These are phyloP conservation scores for Forsythia viridissima DNA, from an alignment of 257 asterid species.

Conservation along the genomic window DNA sequence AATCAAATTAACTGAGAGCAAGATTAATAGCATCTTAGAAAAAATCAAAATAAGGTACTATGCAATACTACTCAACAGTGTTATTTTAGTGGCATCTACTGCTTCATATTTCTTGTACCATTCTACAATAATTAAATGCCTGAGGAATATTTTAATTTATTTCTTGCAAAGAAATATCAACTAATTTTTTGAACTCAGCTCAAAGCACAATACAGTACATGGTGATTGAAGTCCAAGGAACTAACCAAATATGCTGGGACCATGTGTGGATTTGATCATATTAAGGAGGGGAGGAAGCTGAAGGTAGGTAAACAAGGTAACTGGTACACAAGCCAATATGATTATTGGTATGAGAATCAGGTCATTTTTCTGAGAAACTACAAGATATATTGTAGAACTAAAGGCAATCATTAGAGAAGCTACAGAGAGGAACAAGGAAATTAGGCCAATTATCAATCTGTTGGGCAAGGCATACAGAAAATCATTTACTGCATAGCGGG, in stretches of 20 bases:
- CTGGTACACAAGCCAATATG: neutral
- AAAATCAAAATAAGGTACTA: too few relatives aligned
- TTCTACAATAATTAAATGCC: too few relatives aligned
- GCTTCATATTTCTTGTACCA: too few relatives aligned
- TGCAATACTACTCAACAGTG: too few relatives aligned
- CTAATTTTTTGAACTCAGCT: too few relatives aligned
- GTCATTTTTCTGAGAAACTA: neutral
- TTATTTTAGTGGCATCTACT: too few relatives aligned
- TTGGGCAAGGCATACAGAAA: neutral
- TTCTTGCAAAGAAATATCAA: too few relatives aligned
- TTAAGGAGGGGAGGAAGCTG: conserved; percentile 9
- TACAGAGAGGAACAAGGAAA: neutral
- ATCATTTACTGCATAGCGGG: neutral
- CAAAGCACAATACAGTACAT: too few relatives aligned
- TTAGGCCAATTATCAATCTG: neutral
- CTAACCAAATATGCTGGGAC: conserved; percentile 7
- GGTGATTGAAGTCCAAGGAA: too few relatives aligned
- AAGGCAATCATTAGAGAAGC: neutral
- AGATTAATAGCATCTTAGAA: too few relatives aligned
- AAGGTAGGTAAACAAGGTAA: neutral
- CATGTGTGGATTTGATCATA: neutral
- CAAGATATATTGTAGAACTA: neutral
- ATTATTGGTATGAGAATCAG: neutral
- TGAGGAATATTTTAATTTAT: too few relatives aligned
- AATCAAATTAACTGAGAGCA: too few relatives aligned